Evolutionary conservation across 768 basidiomycete species (phyloP), one percentile per base, ranked within the genome.

Genomic region (Mrakia blollopis): DNA sequence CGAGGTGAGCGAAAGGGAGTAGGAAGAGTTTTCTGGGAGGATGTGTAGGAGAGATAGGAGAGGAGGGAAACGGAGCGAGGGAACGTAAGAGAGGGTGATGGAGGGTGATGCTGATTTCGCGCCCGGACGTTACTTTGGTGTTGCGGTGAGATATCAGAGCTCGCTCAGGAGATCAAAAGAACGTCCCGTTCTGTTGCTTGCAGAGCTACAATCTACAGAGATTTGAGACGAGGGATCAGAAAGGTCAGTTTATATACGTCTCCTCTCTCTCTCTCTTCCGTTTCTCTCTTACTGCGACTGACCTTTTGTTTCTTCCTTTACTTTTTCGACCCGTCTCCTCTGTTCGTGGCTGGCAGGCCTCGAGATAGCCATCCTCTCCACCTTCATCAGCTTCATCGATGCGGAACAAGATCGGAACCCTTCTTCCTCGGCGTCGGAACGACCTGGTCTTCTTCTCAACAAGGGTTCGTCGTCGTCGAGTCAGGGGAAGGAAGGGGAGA

Each of bases 131-230:
- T n/a, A n/a, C n/a, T n/a, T n/a, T n/a, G n/a, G 57, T 6, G n/a
- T 44, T 44, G 44, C 11, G 57, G 57, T 57, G 30, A 7, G 47
- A 21, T 18, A 21, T 32, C n/a, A 73, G 73, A 65, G 73, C 73
- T 52, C 63, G 73, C 0, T 61, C 65, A 21, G 73, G 57, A 52
- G 73, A 74, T 32, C 32, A 16, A 5, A 74, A 74, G 30, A 28
- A 7, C 2, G 18, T 30, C 6, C 41, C 73, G 6, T 65, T 61
- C 30, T 30, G 72, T 10, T 28, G 32, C 11, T 14, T 77, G 32
- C 76, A 73, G 25, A 37, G 60, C 30, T 77, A 77, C 71, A 77
- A 77, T n/a, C 57, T 77, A 1, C 57, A 65, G 9, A 60, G 76
- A 25, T 77, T 77, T 28, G 35, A 72, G 7, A 50, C 57, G n/a